Base-by-base conservation (phyloP, 441 rosid species). In the Hura crepitans region DNA sequence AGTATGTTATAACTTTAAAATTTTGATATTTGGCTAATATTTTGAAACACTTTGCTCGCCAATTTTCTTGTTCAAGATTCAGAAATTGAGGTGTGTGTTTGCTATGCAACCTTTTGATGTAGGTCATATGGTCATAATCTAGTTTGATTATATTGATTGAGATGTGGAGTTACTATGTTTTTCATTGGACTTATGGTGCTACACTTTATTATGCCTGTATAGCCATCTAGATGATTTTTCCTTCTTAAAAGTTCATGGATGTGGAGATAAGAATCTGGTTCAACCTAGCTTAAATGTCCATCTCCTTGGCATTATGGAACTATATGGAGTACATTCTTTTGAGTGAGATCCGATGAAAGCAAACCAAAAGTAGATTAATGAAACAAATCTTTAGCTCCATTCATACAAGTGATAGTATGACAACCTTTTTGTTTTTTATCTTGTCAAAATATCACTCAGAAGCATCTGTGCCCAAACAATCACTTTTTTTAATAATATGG, bases 1-100 rank as follows among this genome's bases (percentile, higher is more conserved):
- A 95, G 97, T 95, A 92, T 73, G 94, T 80, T 11, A 20, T 25
- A 5, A 28, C 18, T 17, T 54, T 70, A 49, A 49, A 2, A 17
- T 28, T 6, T 30, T 18, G 30, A 5, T 11, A 6, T 56, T 31
- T 49, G 60, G 22, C 49, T 61, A 15, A n/a, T 37, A 42, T 59
- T 51, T 53, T 57, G 1, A n/a, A 22, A 47, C 64, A 27, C 22
- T 63, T 42, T 71, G 64, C 55, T 53, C 53, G 63, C 47, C n/a
- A 23, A 51, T 18, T 76, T 18, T 76, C n/a, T 55, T 20, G 66
- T 60, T 50, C 37, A 27, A 18, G 68, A 75, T 60, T 60, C 35
- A 37, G 25, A 15, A 39, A 33, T 51, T 53, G 14, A 51, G 57
- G 37, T 68, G 42, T 4, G 18, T 68, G 43, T 6, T 30, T 58